Conservation (phyloP, 805 yeast species). For the Yamadazyma phyllophila region DNA sequence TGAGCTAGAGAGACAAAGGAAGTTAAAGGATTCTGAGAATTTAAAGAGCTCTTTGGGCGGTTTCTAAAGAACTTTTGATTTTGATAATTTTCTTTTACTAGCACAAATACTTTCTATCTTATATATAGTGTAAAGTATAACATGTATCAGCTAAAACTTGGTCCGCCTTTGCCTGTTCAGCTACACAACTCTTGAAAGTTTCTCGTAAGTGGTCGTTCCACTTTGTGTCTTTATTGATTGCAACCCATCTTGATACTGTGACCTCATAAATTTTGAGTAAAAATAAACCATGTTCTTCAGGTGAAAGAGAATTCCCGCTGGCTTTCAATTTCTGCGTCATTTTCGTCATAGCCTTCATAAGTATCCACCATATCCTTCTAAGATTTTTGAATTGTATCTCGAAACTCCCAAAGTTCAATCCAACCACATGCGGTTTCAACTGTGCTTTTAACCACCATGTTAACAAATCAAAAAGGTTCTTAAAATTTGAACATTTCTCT, state of each 20-base stretch:
- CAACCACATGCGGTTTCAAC: constrained; percentile 16
- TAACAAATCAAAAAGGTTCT: constrained; percentile 19
- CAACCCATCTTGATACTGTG: constrained; percentile 10
- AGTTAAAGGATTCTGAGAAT: constrained; percentile 67
- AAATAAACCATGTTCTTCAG: constrained; percentile 6
- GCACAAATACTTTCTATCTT: background rate
- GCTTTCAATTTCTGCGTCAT: background rate
- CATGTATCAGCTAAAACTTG: constrained; percentile 4
- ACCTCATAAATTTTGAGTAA: constrained; percentile 5
- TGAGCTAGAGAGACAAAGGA: constrained; percentile 72
- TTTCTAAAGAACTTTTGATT: background rate
- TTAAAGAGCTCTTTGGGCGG: constrained; percentile 35
- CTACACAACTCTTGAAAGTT: background rate
- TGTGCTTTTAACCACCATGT: constrained; percentile 21
- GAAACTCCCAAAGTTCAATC: constrained; percentile 15
- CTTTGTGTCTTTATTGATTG: constrained; percentile 2
- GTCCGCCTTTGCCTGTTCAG: background rate
- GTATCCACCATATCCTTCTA: constrained; percentile 8
- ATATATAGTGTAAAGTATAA: constrained; percentile 5
- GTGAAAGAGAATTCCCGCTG: constrained; percentile 4
- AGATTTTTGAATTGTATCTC: constrained; percentile 16
- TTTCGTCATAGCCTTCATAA: background rate
- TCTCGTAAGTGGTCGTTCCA: constrained; percentile 6
- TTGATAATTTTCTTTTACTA: background rate
- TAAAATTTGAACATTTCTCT: constrained; percentile 8